These are phyloP conservation scores for Neltuma alba DNA, from an alignment of 306 rosid species.

Conservation along the genomic window DNA sequence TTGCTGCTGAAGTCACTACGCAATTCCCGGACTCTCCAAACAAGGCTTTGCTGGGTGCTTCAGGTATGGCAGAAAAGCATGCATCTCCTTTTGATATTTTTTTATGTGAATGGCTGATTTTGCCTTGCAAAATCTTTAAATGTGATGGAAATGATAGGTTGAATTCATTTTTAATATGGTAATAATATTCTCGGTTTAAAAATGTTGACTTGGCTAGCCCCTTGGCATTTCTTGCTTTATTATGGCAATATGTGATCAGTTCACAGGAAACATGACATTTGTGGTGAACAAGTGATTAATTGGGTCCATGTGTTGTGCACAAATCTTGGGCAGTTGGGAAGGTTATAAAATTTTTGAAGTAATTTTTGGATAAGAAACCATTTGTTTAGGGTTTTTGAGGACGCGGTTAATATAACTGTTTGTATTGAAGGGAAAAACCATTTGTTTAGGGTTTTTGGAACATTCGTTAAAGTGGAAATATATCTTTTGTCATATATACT, in stretches of 20 bases:
- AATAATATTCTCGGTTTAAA: background rate
- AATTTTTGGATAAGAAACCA: background rate
- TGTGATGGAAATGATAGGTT: background rate
- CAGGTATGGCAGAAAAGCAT: conserved; percentile 34
- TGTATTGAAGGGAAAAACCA: background rate
- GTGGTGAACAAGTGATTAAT: background rate
- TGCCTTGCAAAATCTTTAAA: conserved; percentile 1
- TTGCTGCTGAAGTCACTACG: background rate
- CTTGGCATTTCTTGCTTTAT: background rate
- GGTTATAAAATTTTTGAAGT: background rate
- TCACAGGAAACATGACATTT: background rate
- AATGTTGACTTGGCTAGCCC: background rate
- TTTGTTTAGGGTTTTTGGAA: no score
- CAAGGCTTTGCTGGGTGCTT: conserved; percentile 17
- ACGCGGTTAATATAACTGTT: background rate
- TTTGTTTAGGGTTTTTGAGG: background rate
- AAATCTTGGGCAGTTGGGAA: background rate
- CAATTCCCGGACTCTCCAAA: background rate
- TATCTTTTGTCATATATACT: background rate
- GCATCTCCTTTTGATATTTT: background rate
- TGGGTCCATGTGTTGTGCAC: background rate
- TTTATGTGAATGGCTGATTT: conserved; percentile 4
- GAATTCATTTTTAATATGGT: background rate
- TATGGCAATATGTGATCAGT: background rate
- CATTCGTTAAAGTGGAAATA: background rate